Evolutionary conservation across 139 green algal species (phyloP), one percentile per base, ranked within the genome.

Genomic region (Tetraselmis striata): DNA sequence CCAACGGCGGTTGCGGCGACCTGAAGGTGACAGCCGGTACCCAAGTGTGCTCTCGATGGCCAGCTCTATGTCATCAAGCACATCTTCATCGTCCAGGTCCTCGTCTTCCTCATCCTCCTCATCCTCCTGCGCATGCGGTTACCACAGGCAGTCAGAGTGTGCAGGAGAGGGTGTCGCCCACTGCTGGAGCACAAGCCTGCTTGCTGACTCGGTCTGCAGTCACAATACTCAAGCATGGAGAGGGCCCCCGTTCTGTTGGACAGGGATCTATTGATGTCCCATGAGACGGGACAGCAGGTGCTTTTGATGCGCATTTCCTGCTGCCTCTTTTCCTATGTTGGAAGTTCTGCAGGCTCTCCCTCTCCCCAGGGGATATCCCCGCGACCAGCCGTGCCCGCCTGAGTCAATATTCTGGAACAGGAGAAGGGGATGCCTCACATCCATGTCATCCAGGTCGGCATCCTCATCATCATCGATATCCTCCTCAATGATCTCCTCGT

Each of bases 241-340:
- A n/a, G n/a, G n/a, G n/a, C n/a, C n/a, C n/a, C n/a, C n/a, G n/a
- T n/a, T n/a, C n/a, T n/a, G n/a, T n/a, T n/a, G n/a, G n/a, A n/a
- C n/a, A n/a, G n/a, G n/a, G n/a, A n/a, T n/a, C n/a, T n/a, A n/a
- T n/a, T n/a, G n/a, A n/a, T n/a, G n/a, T n/a, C n/a, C n/a, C n/a
- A n/a, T n/a, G n/a, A n/a, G n/a, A n/a, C n/a, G n/a, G n/a, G n/a
- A n/a, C 0, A 85, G 78, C 78, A 82, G 67, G 31, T 32, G 59
- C 31, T 85, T 59, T 30, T 82, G 59, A n/a, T 82, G 31, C 26
- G 82, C 82, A n/a, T n/a, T n/a, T n/a, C n/a, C n/a, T n/a, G n/a
- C n/a, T n/a, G n/a, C n/a, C n/a, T n/a, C n/a, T n/a, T n/a, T n/a
- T n/a, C n/a, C n/a, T n/a, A n/a, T n/a, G n/a, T n/a, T n/a, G n/a